Evolutionary conservation across 495 filamentous ascomycete genomes (phyloP), one percentile per base, ranked within the genome.

Genomic region (Chlorociboria aeruginascens): DNA sequence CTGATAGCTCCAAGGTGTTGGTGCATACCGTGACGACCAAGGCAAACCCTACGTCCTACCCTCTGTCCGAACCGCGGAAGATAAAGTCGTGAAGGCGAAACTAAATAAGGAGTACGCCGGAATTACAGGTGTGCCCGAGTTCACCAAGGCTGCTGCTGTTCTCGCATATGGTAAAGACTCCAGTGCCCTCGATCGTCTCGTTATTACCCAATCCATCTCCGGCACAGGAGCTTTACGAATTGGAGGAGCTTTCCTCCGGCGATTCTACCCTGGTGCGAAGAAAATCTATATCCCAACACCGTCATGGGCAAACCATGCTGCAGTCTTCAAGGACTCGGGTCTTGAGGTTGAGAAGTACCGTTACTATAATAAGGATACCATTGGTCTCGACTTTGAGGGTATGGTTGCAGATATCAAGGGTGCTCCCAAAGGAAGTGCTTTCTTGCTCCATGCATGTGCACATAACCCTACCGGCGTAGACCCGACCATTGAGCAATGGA

Each of bases 391-490:
- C 73, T 95, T 96, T 61, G 87, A 95, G 54, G 92, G 92, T 57
- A 76, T 98, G 76, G 58, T 97, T 36, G 81, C 71, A 55, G 92
- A 98, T 66, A 82, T 98, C 71, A 90, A 90, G 70, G 76, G 76
- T 46, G 88, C 90, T 31, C 89, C 89, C 41, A 75, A 83, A 64
- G 82, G 78, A 68, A 88, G 82, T 69, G 82, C 89, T 54, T 81
- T 98, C 72, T 71, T 98, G 33, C 83, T 96, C 56, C 92, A 98
- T 66, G 92, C 92, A 40, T 98, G 92, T 66, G 92, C 92, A 7
- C 92, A 98, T 76, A 98, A 98, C 76, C 92, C 92, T 40, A 98
- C 92, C 51, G 92, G 92, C 62, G 84, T 97, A 57, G 92, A 98
- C 69, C 92, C 92, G 9, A 95, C 88, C 32, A 66, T 81, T 50